A percentile compares a stretch with the other conserved stretches of the same genome.
Evolutionary conservation across 306 rosid genomes (phyloP).

Genomic region (Castanospermum australe): DNA sequence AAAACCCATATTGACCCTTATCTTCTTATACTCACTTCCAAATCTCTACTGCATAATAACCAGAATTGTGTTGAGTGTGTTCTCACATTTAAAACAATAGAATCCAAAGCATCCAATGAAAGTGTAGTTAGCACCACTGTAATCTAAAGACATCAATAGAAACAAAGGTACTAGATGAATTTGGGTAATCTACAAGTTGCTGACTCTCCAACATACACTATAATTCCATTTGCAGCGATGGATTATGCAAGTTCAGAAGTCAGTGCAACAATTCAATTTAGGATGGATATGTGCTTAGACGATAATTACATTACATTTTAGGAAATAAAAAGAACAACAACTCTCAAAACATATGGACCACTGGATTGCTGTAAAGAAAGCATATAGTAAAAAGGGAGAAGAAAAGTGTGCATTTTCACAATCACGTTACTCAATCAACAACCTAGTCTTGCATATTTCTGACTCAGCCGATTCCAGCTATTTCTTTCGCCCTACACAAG

Average conservation of each 20-base stretch:
- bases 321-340: not conserved
- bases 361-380: not conserved
- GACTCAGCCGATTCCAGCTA: no score
- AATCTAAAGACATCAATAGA: not conserved
- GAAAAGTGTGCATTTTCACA: slow-evolving; percentile 7
- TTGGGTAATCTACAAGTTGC: not conserved
- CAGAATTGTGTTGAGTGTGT: no score
- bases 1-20: slow-evolving; percentile 11
- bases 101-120: not conserved
- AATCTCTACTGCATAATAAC: not conserved
- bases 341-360: slow-evolving; percentile 8
- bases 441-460: no score
- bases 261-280: not conserved
- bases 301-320: not conserved
- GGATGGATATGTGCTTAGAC: not conserved
- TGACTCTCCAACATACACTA: not conserved
- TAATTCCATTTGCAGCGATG: not conserved
- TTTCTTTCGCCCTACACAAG: no score
- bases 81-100: not conserved
- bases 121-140: not conserved
- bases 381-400: not conserved
- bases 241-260: not conserved
- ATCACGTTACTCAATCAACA: slow-evolving; percentile 12
- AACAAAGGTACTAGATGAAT: not conserved
- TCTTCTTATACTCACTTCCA: not conserved